Evolutionary conservation across 345 rosid species (phyloP).

Genomic region (Dipteronia dyeriana): DNA sequence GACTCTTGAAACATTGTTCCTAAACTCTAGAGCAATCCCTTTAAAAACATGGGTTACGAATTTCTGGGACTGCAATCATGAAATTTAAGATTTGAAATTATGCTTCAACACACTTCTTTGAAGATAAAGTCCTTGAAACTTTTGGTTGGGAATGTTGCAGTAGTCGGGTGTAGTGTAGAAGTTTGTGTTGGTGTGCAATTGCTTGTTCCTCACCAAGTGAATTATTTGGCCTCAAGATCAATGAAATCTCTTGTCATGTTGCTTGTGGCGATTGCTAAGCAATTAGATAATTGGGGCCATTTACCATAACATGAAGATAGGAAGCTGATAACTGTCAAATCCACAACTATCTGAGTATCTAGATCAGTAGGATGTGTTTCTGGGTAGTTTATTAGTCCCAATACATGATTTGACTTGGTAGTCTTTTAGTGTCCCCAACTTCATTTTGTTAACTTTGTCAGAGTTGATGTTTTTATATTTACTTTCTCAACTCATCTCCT

Average conservation of each 20-base stretch:
- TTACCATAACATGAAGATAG: background rate
- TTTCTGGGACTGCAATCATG: background rate
- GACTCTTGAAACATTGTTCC: background rate
- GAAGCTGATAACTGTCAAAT: background rate
- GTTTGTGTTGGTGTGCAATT: background rate
- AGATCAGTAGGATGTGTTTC: background rate
- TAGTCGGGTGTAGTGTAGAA: background rate
- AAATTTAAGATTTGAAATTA: background rate
- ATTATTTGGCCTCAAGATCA: background rate
- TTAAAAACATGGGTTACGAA: background rate
- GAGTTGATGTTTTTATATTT: background rate
- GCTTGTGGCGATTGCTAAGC: background rate
- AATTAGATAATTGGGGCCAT: background rate
- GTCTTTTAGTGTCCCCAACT: background rate
- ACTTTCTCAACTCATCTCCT: conserved; percentile 3
- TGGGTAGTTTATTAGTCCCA: background rate
- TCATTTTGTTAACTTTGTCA: background rate
- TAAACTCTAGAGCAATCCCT: no score
- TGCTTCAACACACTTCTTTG: background rate
- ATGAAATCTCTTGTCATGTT: background rate
- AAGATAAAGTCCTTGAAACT: background rate
- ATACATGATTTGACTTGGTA: background rate
- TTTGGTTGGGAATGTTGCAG: background rate
- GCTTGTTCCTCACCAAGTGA: background rate
- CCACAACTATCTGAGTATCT: background rate